phyloP scores from a whole-genome alignment of 176 grass and related monocot genomes.

The Triticum monococcum region DNA sequence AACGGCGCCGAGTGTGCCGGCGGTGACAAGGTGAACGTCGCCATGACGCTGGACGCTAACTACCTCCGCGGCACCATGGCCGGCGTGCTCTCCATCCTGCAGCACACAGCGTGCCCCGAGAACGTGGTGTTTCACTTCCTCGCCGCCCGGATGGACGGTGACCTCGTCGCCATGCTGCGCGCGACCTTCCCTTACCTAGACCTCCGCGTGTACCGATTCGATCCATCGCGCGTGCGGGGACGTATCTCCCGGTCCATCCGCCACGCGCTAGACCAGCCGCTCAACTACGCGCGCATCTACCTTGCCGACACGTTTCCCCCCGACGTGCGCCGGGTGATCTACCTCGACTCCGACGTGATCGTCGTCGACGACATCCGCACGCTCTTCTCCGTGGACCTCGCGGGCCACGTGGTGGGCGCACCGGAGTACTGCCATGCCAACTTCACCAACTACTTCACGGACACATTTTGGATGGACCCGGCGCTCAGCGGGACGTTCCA shows the following conservation, averaged over 20 bases:
- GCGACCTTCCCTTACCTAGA: conserved; percentile 56
- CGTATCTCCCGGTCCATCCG: conserved; percentile 76
- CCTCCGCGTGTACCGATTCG: conserved; percentile 62
- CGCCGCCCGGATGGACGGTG: conserved; percentile 18
- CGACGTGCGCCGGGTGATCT: conserved; percentile 47
- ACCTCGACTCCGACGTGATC: conserved; percentile 80
- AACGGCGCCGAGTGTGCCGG: conserved; percentile 46
- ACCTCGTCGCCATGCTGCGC: conserved; percentile 36
- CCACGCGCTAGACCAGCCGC: conserved; percentile 66
- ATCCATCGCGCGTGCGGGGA: conserved; percentile 58
- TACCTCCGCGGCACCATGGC: conserved; percentile 78
- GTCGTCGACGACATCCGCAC: conserved; percentile 69
- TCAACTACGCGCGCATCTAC: conserved; percentile 84
- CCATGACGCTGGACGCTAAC: conserved; percentile 75
- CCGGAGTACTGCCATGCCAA: conserved; percentile 89
- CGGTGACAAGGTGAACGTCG: conserved; percentile 49
- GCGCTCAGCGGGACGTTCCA: conserved; percentile 49
- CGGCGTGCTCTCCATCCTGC: conserved; percentile 64
- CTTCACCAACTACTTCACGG: conserved; percentile 72
- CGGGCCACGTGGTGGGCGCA: conserved; percentile 48
- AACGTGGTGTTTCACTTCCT: conserved; percentile 73
- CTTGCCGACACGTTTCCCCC: conserved; percentile 60
- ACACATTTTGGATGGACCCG: conserved; percentile 55
- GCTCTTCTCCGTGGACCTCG: conserved; percentile 53
- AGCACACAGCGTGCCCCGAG: conserved; percentile 74